Base-by-base conservation (phyloP, 73 alveolate genomes). In the Durusdinium trenchii region DNA sequence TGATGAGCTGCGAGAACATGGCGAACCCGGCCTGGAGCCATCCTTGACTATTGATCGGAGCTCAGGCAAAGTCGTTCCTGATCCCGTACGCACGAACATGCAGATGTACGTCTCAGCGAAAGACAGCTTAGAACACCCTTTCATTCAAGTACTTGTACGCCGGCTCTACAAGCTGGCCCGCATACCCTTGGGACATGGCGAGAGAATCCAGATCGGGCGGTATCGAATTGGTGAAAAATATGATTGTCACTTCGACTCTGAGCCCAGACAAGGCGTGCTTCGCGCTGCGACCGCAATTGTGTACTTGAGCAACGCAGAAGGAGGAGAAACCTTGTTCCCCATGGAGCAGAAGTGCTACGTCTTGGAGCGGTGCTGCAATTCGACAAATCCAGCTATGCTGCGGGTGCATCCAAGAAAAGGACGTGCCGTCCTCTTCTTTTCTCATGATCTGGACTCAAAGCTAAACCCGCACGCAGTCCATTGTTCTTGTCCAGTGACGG, bases 221-320 rank as follows among this genome's bases (percentile, higher is more conserved):
- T 85, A 85, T 54, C 81, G 95, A 30, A 20, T 85, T 6, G 95
- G 95, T 32, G 95, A 85, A 54, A 85, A 85, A 28, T 85, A 85
- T 64, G 95, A 85, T 85, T 85, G 95, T 54, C 95, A 85, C 52
- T 85, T 85, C 36, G 95, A 85, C 81, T 85, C 95, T 3, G 95
- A 85, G 79, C 61, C 52, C 26, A 35, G 52, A 36, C 81, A 54
- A 38, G 79, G 91, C 6, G 91, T 81, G 50, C 46, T 85, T 42
- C 95, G 95, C 10, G 48, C 95, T 36, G 95, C 95, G 43, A 85
- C 95, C 32, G 47, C 61, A 61, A 86, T 86, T n/a, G 95, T 42
- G n/a, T 86, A 86, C 84, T 23, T 86, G 83, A 60, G 84, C 18
- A 83, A 86, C 36, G 95, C 42, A 5, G 84, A 62, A 60, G 95